phyloP scores from a whole-genome alignment of 2,329 filamentous ascomycete genomes.

The Amesomyces nigricolor region DNA sequence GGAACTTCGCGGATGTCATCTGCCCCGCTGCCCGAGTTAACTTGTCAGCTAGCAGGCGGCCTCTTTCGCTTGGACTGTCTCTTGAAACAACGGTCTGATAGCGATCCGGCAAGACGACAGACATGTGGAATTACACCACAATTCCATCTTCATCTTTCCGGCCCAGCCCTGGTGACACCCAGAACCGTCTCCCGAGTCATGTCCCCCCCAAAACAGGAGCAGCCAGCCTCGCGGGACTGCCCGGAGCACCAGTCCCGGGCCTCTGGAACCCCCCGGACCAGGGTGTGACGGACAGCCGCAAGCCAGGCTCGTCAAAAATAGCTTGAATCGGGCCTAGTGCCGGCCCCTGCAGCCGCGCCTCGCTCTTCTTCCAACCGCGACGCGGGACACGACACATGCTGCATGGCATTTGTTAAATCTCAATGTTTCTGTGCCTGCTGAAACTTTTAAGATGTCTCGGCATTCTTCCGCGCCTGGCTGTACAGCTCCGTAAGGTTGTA shows the following conservation, averaged over 20 bases:
- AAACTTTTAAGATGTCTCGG: not conserved
- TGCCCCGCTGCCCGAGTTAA: no score
- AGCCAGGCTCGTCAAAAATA: conserved; percentile 26
- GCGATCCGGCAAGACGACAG: no score
- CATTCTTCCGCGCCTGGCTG: conserved; percentile 30
- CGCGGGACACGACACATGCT: conserved; percentile 2
- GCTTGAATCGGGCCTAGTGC: conserved; percentile 28
- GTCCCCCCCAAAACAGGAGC: not conserved
- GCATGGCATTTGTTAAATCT: not conserved
- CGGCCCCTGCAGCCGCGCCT: conserved; percentile 19
- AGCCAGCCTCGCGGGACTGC: not conserved
- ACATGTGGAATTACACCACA: no score
- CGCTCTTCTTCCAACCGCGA: conserved; percentile 12
- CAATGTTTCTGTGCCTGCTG: not conserved
- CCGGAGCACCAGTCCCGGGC: conserved; percentile 4
- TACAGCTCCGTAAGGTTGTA: conserved; percentile 76
- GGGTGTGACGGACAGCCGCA: not conserved
- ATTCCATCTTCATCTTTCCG: no score
- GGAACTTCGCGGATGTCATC: no score
- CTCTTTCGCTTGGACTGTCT: no score
- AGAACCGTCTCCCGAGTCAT: not conserved
- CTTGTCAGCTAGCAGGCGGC: no score
- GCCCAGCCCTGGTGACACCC: no score
- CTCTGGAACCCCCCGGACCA: conserved; percentile 6
- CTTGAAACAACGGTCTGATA: no score